Evolutionary conservation across 2,329 filamentous ascomycete genomes (phyloP).

Genomic region (Aspergillus awamori): DNA sequence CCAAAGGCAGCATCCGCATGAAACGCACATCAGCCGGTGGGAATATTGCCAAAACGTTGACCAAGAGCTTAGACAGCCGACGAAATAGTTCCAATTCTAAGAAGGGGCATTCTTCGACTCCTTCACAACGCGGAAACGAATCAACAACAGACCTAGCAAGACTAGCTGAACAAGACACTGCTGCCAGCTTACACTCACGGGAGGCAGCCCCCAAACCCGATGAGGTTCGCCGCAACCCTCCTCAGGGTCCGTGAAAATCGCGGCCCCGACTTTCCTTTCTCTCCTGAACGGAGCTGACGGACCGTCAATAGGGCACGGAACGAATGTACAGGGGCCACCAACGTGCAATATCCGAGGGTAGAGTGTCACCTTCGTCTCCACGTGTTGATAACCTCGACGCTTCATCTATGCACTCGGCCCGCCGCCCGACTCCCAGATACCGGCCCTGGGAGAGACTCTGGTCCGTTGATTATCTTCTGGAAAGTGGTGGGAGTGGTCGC

Average conservation of each 20-base stretch:
- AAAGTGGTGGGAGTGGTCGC: conserved; percentile 26
- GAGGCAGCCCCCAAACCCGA: conserved; percentile 48
- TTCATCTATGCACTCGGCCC: conserved; percentile 32
- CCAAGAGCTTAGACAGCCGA: conserved; percentile 86
- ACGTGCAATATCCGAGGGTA: conserved; percentile 1
- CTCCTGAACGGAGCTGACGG: conserved; percentile 25
- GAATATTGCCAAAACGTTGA: conserved; percentile 75
- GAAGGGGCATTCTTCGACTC: conserved; percentile 57
- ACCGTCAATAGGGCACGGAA: conserved; percentile 24
- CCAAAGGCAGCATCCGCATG: conserved; percentile 67
- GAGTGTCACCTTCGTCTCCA: conserved; percentile 23
- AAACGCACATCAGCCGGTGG: conserved; percentile 63
- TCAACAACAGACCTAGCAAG: conserved; percentile 41
- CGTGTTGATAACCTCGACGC: conserved; percentile 13
- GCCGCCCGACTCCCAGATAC: conserved; percentile 26
- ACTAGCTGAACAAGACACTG: conserved; percentile 38
- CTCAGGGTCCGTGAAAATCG: conserved; percentile 45
- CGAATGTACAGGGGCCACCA: conserved; percentile 4
- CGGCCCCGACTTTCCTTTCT: conserved; percentile 16
- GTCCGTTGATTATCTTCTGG: conserved; percentile 47
- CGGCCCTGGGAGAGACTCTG: conserved; percentile 48
- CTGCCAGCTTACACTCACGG: conserved; percentile 33
- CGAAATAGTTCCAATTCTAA: conserved; percentile 85
- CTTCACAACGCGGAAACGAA: conserved; percentile 36
- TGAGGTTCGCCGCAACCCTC: conserved; percentile 53